Conservation (phyloP, 371 early-diverging fungal species). For the Lichtheimia hyalospora region DNA sequence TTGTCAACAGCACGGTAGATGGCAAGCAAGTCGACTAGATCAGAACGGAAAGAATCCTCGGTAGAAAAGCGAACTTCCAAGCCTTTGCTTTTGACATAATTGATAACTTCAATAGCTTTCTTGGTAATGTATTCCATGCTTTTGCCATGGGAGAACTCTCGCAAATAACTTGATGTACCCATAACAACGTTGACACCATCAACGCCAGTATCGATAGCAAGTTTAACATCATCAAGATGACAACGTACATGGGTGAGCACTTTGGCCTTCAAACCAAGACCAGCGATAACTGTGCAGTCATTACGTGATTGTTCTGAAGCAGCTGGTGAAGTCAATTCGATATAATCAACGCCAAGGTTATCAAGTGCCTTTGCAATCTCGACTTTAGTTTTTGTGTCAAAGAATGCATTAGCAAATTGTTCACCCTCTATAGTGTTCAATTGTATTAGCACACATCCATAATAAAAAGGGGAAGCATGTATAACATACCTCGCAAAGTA, state of each 20-base stretch:
- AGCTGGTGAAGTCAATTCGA: constrained; percentile 94
- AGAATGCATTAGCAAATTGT: constrained; percentile 98
- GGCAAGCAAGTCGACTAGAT: constrained; percentile 91
- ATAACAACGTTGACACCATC: constrained; percentile 96
- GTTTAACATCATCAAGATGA: constrained; percentile 96
- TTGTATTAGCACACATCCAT: neutral
- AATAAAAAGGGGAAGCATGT: too few relatives aligned
- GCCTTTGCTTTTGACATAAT: constrained; percentile 91
- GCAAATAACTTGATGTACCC: constrained; percentile 91
- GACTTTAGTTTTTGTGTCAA: constrained; percentile 93
- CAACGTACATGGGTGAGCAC: constrained; percentile 95
- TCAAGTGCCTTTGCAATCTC: constrained; percentile 96
- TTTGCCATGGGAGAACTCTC: constrained; percentile 97
- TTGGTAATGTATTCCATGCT: constrained; percentile 95
- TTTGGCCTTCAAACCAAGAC: constrained; percentile 94
- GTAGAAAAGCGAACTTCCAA: constrained; percentile 96
- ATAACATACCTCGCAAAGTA: constrained; percentile 77
- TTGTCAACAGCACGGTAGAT: constrained; percentile 94
- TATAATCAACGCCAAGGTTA: constrained; percentile 95
- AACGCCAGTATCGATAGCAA: constrained; percentile 94
- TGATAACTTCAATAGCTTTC: constrained; percentile 92
- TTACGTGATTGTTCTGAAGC: constrained; percentile 92
- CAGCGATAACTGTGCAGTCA: constrained; percentile 89
- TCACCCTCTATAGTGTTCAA: constrained; percentile 82
- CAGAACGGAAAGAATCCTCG: constrained; percentile 96